These are phyloP conservation scores for Chaetomium olivaceum DNA, from an alignment of 2,329 filamentous ascomycete genomes.

Conservation along the genomic window DNA sequence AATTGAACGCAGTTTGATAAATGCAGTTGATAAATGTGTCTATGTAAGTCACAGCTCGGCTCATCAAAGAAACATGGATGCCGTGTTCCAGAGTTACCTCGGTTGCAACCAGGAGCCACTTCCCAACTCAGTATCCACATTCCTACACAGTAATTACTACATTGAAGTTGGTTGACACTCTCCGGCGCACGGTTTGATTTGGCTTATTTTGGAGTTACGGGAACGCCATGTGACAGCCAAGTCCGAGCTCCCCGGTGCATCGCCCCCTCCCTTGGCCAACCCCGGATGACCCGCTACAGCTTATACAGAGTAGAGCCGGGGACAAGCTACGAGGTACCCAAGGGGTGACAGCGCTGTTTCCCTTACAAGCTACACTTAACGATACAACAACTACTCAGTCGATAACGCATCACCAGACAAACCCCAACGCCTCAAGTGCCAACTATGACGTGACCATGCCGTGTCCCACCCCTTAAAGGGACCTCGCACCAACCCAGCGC, in stretches of 20 bases:
- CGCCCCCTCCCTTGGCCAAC: neutral
- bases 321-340: neutral
- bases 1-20: no score
- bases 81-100: neutral
- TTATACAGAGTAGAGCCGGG: neutral
- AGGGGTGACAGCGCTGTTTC: neutral
- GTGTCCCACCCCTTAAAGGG: neutral
- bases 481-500: neutral
- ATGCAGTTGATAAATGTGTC: neutral
- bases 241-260: neutral
- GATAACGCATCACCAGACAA: neutral
- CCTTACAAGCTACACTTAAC: conserved; percentile 2
- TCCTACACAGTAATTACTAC: neutral
- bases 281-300: neutral
- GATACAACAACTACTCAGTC: conserved; percentile 10
- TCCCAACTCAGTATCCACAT: neutral
- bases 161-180: neutral
- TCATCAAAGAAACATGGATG: neutral
- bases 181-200: neutral
- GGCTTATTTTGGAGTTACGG: neutral
- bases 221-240: neutral
- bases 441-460: conserved; percentile 4
- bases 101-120: neutral
- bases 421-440: conserved; percentile 3
- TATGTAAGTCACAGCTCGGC: neutral